Evolutionary conservation across 495 filamentous ascomycete species (phyloP), one percentile per base, ranked within the genome.

Genomic region (Usnea hakonensis): DNA sequence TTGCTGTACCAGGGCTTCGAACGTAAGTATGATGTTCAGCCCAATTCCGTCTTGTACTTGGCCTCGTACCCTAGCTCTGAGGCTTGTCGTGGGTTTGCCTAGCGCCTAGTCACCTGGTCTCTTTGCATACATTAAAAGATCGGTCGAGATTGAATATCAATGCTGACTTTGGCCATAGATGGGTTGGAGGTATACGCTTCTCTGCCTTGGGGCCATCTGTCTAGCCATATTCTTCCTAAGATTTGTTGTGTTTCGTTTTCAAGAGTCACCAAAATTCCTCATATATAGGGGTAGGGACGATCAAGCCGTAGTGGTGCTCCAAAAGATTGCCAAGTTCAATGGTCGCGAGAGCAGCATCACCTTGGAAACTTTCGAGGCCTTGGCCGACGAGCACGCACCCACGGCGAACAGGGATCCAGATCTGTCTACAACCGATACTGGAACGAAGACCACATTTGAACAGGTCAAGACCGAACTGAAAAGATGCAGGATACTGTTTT

Each of bases 151-250:
- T 23, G 16, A 5, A 14, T 14, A 14, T 4, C 23, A 26, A 5
- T 48, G 23, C 44, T 48, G 44, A 48, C 44, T 5, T 26, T 13
- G 44, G 28, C 10, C 44, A 11, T 48, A 48, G 44, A 73, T 74
- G 72, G 77, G 77, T 11, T 80, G 77, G 77, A 67, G 77, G 16
- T 80, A 79, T 61, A 69, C 76, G 8, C 61, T 77, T 19, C 74
- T 71, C 56, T 74, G 72, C 8, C 55, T 79, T 8, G 78, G 78
- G 13, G 70, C 64, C 2, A 71, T 79, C 54, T 76, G 75, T 9
- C 67, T 79, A 1, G 54, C 71, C n/a, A 70, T 79, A 23, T 79
- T 79, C 64, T 65, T 77, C 64, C 63, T 79, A 2, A 75, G 78
- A 14, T 77, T 78, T 44, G 63, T 76, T 2, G 63, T 78, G 33